Conservation (phyloP, 805 yeast species). For the Kodamaea neixiangensis region DNA sequence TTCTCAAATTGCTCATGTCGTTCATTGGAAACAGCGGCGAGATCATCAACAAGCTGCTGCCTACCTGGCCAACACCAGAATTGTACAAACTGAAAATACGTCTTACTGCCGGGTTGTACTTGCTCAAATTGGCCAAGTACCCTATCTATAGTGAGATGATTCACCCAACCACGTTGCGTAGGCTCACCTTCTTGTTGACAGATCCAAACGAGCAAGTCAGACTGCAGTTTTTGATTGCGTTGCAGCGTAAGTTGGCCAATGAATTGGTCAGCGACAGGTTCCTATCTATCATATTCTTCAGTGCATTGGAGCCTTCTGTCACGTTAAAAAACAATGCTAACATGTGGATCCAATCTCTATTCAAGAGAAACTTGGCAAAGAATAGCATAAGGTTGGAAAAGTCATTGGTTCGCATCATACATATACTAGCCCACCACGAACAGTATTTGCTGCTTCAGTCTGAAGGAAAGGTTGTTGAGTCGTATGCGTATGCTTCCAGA, state of each 20-base stretch:
- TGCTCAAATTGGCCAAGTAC: conserved; percentile 63
- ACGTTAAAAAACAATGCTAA: conserved; percentile 50
- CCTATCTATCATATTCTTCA: conserved; percentile 66
- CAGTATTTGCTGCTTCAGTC: conserved; percentile 52
- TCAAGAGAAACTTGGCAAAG: conserved; percentile 35
- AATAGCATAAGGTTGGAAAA: conserved; percentile 60
- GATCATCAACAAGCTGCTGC: conserved; percentile 49
- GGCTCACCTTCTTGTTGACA: conserved; percentile 59
- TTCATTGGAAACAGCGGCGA: conserved; percentile 80
- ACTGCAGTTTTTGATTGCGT: conserved; percentile 44
- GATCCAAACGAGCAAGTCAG: conserved; percentile 68
- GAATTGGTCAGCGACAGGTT: conserved; percentile 64
- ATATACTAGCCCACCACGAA: conserved; percentile 72
- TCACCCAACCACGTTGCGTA: conserved; percentile 51
- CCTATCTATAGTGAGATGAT: conserved; percentile 55
- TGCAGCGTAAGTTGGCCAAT: conserved; percentile 53
- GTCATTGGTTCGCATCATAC: conserved; percentile 64
- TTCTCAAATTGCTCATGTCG: conserved; percentile 64
- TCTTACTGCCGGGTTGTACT: conserved; percentile 62
- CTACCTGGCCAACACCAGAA: conserved; percentile 61
- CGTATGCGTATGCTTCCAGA: conserved; percentile 51
- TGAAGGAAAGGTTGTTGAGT: conserved; percentile 16
- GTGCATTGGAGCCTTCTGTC: conserved; percentile 72
- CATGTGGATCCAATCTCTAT: conserved; percentile 73
- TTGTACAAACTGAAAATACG: conserved; percentile 62